A percentile compares a stretch with the other conserved stretches of the same genome.
Conservation (phyloP, 352 stramenopile species). For the Phytophthora constricta region DNA sequence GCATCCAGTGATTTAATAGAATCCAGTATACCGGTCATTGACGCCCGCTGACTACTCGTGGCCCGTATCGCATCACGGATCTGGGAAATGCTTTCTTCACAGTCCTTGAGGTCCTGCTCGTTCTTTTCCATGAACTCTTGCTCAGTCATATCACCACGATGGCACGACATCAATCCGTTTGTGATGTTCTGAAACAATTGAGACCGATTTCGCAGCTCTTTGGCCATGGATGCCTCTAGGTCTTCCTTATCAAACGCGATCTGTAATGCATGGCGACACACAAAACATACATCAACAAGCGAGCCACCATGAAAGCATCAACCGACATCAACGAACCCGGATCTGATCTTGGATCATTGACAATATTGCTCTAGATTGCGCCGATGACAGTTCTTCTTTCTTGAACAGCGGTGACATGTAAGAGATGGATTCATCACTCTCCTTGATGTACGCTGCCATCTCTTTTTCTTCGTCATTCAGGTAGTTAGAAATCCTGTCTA, state of each 20-base stretch:
- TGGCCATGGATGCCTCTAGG: slow-evolving; percentile 53
- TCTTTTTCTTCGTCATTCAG: slow-evolving; percentile 49
- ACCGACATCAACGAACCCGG: no score
- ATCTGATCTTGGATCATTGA: not conserved
- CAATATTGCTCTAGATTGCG: not conserved
- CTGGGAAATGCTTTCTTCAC: slow-evolving; percentile 67
- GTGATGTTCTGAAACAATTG: slow-evolving; percentile 59
- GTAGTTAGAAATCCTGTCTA: slow-evolving; percentile 39
- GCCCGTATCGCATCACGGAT: slow-evolving; percentile 50
- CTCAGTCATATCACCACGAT: slow-evolving; percentile 46
- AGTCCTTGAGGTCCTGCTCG: slow-evolving; percentile 55
- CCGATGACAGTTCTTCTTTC: slow-evolving; percentile 31
- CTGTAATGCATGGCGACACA: no score
- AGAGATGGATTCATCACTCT: slow-evolving; percentile 38
- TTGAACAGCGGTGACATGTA: slow-evolving; percentile 47
- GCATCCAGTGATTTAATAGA: slow-evolving; percentile 51
- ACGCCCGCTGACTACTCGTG: slow-evolving; percentile 24
- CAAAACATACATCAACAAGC: no score
- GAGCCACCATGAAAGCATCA: no score
- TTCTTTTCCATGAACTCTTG: slow-evolving; percentile 63
- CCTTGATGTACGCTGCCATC: slow-evolving; percentile 45
- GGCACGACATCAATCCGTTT: slow-evolving; percentile 34
- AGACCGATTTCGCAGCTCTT: slow-evolving; percentile 58
- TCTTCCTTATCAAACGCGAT: slow-evolving; percentile 61
- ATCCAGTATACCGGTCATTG: slow-evolving; percentile 46